Base-by-base conservation (phyloP, 345 rosid genomes). In the Salix dunnii region DNA sequence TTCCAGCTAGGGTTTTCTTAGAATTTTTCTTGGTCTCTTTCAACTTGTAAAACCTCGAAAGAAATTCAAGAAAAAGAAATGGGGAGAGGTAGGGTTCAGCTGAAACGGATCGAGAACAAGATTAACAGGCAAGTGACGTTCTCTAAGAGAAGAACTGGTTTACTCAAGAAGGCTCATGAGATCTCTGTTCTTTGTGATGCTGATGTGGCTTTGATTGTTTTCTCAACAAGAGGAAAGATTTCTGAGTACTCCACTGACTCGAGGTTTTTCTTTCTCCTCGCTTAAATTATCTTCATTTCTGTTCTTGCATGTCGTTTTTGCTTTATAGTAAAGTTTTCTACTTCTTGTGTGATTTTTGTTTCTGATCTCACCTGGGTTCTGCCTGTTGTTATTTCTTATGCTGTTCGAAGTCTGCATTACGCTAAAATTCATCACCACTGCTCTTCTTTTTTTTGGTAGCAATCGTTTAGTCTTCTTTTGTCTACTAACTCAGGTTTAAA, bases 21-120 rank as follows among this genome's bases (percentile, higher is more conserved):
- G 14, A 9, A 16, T 51, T 67, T 16, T 30, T 13, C 74, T 68
- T 27, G 72, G n/a, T 30, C 38, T 61, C 12, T 46, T 16, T 11
- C 4, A 58, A 7, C 23, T 33, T 43, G 6, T 18, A 27, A 49
- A 42, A 73, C 33, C 20, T 12, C 7, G 35, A 70, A 23, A 20
- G 28, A 0, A 51, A 30, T 17, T 7, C 40, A 40, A 73, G 20
- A 10, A 6, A 61, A 10, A 11, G 63, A 76, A 71, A 93, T 93
- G 97, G 97, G 97, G 55, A 87, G 97, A 70, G 97, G 96, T 75
- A 93, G 96, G 91, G 94, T 93, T 87, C 86, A 91, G 85, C 68
- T 93, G 79, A 91, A 81, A 91, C 87, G 91, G 93, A 91, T 93
- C 84, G 97, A 93, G 88, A 93, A 93, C 94, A 93, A 91, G 87